phyloP scores from a whole-genome alignment of 2,329 filamentous ascomycete genomes.

The Botrytis elliptica region DNA sequence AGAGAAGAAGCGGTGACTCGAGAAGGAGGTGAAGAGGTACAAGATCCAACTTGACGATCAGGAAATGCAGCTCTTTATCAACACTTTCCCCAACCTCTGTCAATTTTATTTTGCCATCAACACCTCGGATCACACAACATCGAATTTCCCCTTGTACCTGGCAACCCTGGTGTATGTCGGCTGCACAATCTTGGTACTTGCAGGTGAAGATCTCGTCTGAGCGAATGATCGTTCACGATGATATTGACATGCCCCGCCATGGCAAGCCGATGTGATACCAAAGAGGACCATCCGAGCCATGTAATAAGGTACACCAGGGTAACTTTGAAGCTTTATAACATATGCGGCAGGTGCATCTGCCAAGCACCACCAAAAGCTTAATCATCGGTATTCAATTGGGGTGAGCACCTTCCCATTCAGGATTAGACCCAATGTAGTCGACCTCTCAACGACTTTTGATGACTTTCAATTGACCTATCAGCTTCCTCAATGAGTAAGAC shows the following conservation, averaged over 20 bases:
- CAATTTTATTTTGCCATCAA: not conserved
- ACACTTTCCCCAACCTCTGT: not conserved
- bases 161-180: not conserved
- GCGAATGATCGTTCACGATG: not conserved
- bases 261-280: not conserved
- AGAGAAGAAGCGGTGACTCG: not conserved
- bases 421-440: not conserved
- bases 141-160: not conserved
- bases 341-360: constrained; percentile 6
- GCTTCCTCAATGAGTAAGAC: not conserved
- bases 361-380: constrained; percentile 1
- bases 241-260: not conserved
- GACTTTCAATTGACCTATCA: not conserved
- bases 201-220: not conserved
- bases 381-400: not conserved
- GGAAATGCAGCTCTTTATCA: not conserved
- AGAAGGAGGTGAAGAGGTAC: not conserved
- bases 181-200: not conserved
- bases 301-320: not conserved
- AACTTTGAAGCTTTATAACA: not conserved
- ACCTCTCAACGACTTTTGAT: not conserved
- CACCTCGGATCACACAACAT: not conserved
- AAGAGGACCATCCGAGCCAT: not conserved
- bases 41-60: not conserved
- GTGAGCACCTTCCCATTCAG: not conserved